Percentiles rank a stretch among this genome's conserved stretches.
These are phyloP conservation scores for Ustilago bromivora DNA, from an alignment of 1,284 basidiomycete species.

Conservation along the genomic window DNA sequence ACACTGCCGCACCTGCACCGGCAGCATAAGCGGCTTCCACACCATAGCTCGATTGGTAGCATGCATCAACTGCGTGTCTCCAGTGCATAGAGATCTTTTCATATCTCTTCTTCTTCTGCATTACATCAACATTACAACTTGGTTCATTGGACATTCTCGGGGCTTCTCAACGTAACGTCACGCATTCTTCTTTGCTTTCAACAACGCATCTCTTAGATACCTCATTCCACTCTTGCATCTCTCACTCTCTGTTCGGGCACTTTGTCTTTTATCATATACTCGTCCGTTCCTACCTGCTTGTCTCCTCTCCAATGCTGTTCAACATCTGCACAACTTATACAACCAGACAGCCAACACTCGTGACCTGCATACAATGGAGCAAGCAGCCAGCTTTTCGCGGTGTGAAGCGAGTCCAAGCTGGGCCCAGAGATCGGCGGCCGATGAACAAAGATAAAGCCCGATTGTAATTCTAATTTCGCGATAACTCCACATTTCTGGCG, in stretches of 20 bases:
- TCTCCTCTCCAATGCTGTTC: slow-evolving; percentile 51
- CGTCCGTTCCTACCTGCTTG: slow-evolving; percentile 22
- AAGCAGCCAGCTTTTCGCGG: neutral
- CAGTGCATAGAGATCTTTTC: neutral
- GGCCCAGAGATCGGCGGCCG: neutral
- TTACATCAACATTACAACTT: slow-evolving; percentile 10
- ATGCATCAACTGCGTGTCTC: slow-evolving; percentile 47
- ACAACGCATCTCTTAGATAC: slow-evolving; percentile 48
- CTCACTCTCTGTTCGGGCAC: slow-evolving; percentile 21
- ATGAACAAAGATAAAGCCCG: neutral
- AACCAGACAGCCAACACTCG: slow-evolving; percentile 18
- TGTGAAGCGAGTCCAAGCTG: neutral
- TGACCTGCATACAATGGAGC: neutral
- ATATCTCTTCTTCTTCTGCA: slow-evolving; percentile 13
- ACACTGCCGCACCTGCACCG: slow-evolving; percentile 21
- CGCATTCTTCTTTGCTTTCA: slow-evolving; percentile 50
- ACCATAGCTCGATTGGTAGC: neutral
- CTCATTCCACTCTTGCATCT: slow-evolving; percentile 19
- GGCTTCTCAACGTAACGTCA: slow-evolving; percentile 51
- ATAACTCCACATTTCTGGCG: slow-evolving; percentile 12
- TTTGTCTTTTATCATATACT: slow-evolving; percentile 12
- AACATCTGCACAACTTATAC: slow-evolving; percentile 46
- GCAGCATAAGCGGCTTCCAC: slow-evolving; percentile 6
- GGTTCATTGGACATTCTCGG: slow-evolving; percentile 39
- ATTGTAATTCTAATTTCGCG: neutral